A percentile compares a stretch with the other conserved stretches of the same genome.
phyloP scores from a whole-genome alignment of 1,284 basidiomycete species.

The Bondarzewia mesenterica region DNA sequence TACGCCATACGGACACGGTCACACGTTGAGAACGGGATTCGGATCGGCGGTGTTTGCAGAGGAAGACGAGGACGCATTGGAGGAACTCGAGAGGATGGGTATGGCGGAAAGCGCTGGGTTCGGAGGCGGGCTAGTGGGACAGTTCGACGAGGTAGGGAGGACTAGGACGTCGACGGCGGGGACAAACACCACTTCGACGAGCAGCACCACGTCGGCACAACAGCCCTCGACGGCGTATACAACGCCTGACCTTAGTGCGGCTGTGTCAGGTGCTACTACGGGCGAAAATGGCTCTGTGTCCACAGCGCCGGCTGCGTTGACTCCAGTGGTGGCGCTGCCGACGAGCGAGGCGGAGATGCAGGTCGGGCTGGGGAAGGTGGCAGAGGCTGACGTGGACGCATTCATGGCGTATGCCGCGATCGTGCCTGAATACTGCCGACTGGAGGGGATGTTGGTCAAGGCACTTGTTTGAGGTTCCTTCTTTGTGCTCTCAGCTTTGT shows the following conservation, averaged over 20 bases:
- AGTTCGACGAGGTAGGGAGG: conserved; percentile 25
- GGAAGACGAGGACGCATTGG: conserved; percentile 66
- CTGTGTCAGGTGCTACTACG: conserved; percentile 18
- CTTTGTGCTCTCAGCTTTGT: neutral
- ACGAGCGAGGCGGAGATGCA: conserved; percentile 66
- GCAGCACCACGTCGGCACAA: conserved; percentile 11
- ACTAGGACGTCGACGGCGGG: conserved; percentile 42
- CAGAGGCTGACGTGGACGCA: conserved; percentile 73
- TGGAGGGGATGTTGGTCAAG: conserved; percentile 70
- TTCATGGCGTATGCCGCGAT: conserved; percentile 79
- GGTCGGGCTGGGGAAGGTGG: conserved; percentile 69
- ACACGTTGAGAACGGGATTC: conserved; percentile 37
- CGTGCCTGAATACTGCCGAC: conserved; percentile 71
- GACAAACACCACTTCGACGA: conserved; percentile 26
- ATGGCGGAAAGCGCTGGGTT: conserved; percentile 13
- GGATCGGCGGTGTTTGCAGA: conserved; percentile 58
- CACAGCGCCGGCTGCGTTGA: conserved; percentile 25
- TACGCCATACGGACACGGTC: conserved; percentile 44
- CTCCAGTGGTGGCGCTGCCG: conserved; percentile 59
- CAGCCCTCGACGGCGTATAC: conserved; percentile 50
- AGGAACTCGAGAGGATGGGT: conserved; percentile 39
- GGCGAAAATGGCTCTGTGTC: conserved; percentile 22
- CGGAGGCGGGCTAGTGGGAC: conserved; percentile 24
- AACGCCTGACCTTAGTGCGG: conserved; percentile 47
- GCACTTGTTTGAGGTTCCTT: conserved; percentile 31